Evolutionary conservation across 805 yeast species (phyloP), one percentile per base, ranked within the genome.

Genomic region (Candida rishiriensis): DNA sequence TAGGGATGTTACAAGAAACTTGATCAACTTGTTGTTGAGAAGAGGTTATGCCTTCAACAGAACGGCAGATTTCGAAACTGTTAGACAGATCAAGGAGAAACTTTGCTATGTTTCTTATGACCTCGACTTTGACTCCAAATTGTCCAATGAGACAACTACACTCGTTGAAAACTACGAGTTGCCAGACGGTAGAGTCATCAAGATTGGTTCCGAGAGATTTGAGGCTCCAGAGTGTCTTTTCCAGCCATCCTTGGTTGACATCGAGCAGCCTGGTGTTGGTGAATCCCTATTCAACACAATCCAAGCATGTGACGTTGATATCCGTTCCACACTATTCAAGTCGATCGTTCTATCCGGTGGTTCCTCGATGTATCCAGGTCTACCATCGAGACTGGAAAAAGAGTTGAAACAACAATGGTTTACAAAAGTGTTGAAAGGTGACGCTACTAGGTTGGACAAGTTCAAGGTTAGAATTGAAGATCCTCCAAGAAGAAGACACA

Each of bases 1-100:
- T 56, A 80, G 99, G 65, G 99, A 93, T 61, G 97, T 93, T 39
- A 93, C 99, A n/a, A 80, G 97, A 60, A 88, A 93, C 66, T 75
- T 93, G 68, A 90, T 93, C 67, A 93, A 85, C 58, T 73, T 93
- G 53, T 73, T 93, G 57, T 78, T 95, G 50, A 88, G 98, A 68
- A 83, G 97, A 56, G 99, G 99, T 38, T 93, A 93, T 65, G 97
- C 98, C 3, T 91, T 93, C 70, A 93, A 93, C 72, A 81, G 99
- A 73, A 90, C 96, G 36, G 98, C 99, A 10, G 99, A 93, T 72
- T 95, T 95, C 59, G 99, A 93, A 70, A 93, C 98, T 2, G 97
- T 93, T 38, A 88, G 99, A 62, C 97, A 89, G 69, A 91, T 93
- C 61, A 93, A 93, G 69, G 99, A 93, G 70, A 90, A 93, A 67